phyloP scores from a whole-genome alignment of 768 basidiomycete genomes.

The Leccinum boreale region DNA sequence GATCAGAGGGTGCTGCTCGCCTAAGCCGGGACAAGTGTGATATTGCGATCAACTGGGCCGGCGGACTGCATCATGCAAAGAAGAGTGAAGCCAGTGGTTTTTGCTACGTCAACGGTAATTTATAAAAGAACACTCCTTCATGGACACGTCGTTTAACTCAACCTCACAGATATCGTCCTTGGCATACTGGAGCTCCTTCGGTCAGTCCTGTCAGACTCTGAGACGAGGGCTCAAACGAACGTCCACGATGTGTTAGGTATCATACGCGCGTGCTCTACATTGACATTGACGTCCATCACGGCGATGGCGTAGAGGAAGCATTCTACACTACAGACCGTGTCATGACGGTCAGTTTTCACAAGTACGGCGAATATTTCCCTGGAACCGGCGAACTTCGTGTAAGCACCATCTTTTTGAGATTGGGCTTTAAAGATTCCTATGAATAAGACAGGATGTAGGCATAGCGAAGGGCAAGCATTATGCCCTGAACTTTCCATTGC shows the following conservation, averaged over 20 bases:
- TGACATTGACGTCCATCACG: conserved; percentile 98
- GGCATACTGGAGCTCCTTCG: conserved; percentile 93
- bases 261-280: conserved; percentile 95
- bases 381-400: conserved; percentile 97
- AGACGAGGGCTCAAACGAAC: not conserved
- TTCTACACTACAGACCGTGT: conserved; percentile 99
- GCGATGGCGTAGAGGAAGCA: conserved; percentile 98
- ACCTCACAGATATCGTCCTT: conserved; percentile 83
- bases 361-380: conserved; percentile 98
- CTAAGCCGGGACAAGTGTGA: conserved; percentile 96
- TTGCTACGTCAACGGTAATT: conserved; percentile 93
- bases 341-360: conserved; percentile 98
- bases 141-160: not conserved
- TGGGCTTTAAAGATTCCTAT: conserved; percentile 6
- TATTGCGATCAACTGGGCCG: conserved; percentile 99
- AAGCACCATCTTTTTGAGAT: conserved; percentile 24
- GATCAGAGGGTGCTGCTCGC: conserved; percentile 90
- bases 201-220: conserved; percentile 35
- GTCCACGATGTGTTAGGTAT: conserved; percentile 49
- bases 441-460: conserved; percentile 69
- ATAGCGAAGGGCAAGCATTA: conserved; percentile 94
- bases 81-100: conserved; percentile 99
- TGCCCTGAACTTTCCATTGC: conserved; percentile 89
- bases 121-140: not conserved
- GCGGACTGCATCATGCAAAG: conserved; percentile 97